phyloP scores from a whole-genome alignment of 192 early-diverging fungal species.

The Backusella sp. region DNA sequence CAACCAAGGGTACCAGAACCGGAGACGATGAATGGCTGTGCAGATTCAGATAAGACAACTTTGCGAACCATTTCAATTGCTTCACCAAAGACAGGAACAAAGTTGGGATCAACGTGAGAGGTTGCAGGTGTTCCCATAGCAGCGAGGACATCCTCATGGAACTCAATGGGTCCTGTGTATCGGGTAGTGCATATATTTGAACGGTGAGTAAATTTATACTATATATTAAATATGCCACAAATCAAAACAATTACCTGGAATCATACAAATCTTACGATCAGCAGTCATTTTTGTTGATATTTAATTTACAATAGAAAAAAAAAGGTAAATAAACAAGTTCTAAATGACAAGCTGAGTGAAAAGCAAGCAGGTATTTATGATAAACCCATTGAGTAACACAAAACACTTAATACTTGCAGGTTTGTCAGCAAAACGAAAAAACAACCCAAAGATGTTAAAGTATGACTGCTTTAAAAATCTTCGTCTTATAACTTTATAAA shows the following conservation, averaged over 20 bases:
- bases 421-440: constrained; percentile 7
- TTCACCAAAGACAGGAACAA: constrained; percentile 85
- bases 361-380: neutral
- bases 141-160: constrained; percentile 80
- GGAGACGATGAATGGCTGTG: constrained; percentile 92
- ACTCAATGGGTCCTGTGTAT: constrained; percentile 85
- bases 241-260: constrained; percentile 63
- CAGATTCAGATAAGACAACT: constrained; percentile 75
- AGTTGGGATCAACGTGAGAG: constrained; percentile 90
- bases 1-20: constrained; percentile 97
- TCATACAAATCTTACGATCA: constrained; percentile 86
- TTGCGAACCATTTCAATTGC: constrained; percentile 79
- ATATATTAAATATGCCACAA: neutral
- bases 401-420: constrained; percentile 11
- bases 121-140: constrained; percentile 88
- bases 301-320: neutral
- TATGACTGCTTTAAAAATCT: neutral
- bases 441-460: neutral
- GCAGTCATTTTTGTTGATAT: constrained; percentile 19
- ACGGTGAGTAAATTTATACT: neutral
- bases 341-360: neutral
- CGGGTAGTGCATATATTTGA: neutral
- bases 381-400: neutral
- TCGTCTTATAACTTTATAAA: constrained; percentile 4
- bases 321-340: neutral